Conservation (phyloP, 331 rosid species). For the Cydonia oblonga region DNA sequence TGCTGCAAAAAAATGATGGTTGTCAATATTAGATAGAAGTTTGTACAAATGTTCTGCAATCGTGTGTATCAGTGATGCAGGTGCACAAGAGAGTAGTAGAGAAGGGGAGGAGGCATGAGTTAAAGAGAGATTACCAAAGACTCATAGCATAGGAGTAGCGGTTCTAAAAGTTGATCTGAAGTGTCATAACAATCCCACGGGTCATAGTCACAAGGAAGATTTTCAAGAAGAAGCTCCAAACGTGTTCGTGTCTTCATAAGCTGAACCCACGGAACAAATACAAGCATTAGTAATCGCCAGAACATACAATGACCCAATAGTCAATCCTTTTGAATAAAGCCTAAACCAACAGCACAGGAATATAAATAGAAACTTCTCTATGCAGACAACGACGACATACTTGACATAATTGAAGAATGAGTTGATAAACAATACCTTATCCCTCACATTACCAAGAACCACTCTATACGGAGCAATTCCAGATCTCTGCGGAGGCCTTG, state of each 20-base stretch:
- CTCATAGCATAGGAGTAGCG: slow-evolving; percentile 72
- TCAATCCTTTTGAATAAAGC: background rate
- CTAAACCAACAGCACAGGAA: slow-evolving; percentile 4
- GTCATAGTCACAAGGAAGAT: slow-evolving; percentile 62
- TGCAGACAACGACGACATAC: slow-evolving; percentile 3
- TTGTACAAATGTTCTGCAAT: background rate
- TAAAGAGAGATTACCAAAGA: slow-evolving; percentile 52
- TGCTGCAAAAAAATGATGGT: slow-evolving; percentile 43
- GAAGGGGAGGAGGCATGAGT: background rate
- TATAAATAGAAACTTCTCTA: slow-evolving; percentile 1
- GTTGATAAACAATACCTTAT: slow-evolving; percentile 46
- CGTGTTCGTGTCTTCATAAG: slow-evolving; percentile 64
- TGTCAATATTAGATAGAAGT: slow-evolving; percentile 1
- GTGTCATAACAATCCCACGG: slow-evolving; percentile 62
- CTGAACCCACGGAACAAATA: slow-evolving; percentile 30
- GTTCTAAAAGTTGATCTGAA: slow-evolving; percentile 70
- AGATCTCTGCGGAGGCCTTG: slow-evolving; percentile 55
- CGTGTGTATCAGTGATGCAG: background rate
- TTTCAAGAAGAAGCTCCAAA: slow-evolving; percentile 85
- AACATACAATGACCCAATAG: background rate
- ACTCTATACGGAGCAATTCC: slow-evolving; percentile 78
- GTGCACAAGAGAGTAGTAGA: background rate
- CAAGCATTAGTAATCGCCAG: background rate
- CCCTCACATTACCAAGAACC: slow-evolving; percentile 72
- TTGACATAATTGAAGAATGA: slow-evolving; percentile 8